Conservation (phyloP, 257 asterid species). For the Nicotiana paniculata region DNA sequence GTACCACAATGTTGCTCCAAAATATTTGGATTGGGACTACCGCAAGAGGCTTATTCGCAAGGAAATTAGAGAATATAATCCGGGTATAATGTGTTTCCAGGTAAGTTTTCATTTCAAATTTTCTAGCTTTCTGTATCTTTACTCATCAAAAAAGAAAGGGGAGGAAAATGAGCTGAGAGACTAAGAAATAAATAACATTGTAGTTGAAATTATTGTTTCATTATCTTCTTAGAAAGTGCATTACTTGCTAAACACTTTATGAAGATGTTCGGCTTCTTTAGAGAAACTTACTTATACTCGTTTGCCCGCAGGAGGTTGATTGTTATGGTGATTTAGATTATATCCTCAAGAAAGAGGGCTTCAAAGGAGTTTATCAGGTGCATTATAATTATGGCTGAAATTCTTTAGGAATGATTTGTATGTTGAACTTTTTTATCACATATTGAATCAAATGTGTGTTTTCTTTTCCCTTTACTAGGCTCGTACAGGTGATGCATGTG, state of each 20-base stretch:
- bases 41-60: slow-evolving; percentile 48
- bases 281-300: not conserved
- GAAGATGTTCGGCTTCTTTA: not conserved
- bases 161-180: not conserved
- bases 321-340: slow-evolving; percentile 52
- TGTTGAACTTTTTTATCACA: not conserved
- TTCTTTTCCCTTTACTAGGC: slow-evolving; percentile 34
- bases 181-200: not conserved
- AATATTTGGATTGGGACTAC: slow-evolving; percentile 62
- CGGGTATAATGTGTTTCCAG: slow-evolving; percentile 76
- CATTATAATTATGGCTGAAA: not conserved
- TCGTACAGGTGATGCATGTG: slow-evolving; percentile 71
- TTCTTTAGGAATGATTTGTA: not conserved
- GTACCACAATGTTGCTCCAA: slow-evolving; percentile 39
- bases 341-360: slow-evolving; percentile 63
- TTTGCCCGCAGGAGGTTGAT: slow-evolving; percentile 73
- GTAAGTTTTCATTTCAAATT: slow-evolving; percentile 26
- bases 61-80: slow-evolving; percentile 56
- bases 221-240: not conserved
- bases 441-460: not conserved
- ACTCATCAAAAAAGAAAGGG: not conserved
- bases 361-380: slow-evolving; percentile 72
- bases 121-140: not conserved
- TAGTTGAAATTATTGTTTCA: not conserved
- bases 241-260: not conserved